Conservation (phyloP, 495 filamentous ascomycete genomes). For the Penicillium manginii region DNA sequence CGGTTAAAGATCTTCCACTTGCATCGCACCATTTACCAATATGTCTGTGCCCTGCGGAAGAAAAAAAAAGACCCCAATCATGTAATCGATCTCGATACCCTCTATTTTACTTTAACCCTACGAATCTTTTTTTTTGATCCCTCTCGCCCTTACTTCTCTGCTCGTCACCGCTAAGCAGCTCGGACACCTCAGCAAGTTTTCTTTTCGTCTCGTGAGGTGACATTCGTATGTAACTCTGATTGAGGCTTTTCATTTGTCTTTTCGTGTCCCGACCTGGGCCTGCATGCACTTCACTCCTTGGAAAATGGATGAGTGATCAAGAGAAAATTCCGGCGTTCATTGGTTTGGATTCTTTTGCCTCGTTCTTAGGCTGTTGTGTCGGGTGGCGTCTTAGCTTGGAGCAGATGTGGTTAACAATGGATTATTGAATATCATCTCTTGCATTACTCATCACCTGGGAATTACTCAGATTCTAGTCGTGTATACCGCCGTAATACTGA, state of each 20-base stretch:
- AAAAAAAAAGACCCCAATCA: constrained; percentile 13
- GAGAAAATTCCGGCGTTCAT: constrained; percentile 28
- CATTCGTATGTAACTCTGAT: constrained; percentile 19
- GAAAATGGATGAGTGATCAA: constrained; percentile 16
- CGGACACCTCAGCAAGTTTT: constrained; percentile 2
- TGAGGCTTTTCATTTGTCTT: neutral
- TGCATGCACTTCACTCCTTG: neutral
- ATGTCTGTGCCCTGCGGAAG: neutral
- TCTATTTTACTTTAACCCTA: constrained; percentile 18
- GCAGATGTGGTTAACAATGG: constrained; percentile 26
- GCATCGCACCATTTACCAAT: constrained; percentile 10
- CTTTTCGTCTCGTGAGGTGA: constrained; percentile 15
- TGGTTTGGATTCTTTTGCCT: constrained; percentile 17
- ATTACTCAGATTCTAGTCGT: no score
- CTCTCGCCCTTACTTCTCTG: constrained; percentile 33
- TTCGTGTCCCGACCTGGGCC: neutral
- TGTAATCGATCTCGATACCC: constrained; percentile 37
- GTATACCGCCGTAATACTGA: no score
- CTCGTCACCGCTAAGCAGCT: constrained; percentile 16
- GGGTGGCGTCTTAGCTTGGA: constrained; percentile 24
- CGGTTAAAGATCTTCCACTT: constrained; percentile 21
- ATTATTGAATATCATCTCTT: constrained; percentile 4
- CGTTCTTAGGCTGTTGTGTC: constrained; percentile 20
- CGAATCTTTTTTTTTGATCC: constrained; percentile 11
- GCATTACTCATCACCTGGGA: neutral